Base-by-base conservation (phyloP, 495 filamentous ascomycete genomes). In the Xylaria cubensis region DNA sequence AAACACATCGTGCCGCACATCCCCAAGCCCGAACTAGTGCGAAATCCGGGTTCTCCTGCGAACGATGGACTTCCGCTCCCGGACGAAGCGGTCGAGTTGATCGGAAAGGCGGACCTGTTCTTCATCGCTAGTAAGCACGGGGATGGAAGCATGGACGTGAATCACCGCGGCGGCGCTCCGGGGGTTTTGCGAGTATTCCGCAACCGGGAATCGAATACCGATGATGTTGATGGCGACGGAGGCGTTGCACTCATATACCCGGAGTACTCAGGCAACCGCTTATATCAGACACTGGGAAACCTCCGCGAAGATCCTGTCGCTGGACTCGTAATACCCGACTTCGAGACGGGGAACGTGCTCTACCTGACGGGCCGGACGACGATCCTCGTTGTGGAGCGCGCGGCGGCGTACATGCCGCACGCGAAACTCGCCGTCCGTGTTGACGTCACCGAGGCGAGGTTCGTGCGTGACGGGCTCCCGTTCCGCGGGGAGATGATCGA, bases 261-360 rank as follows among this genome's bases (percentile, higher is more conserved):
- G 0, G 93, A 96, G 78, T 94, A 92, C 79, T 92, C 90, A 36
- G 93, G 93, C 4, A 95, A 97, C 78, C 83, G 92, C 51, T 83
- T 95, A 0, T 96, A 96, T 72, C 93, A 97, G 79, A 91, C 91
- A 1, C 83, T 95, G 9, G 65, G 65, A 29, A 67, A 67, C 21
- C 48, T 67, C 65, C 24, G n/a, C 41, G 82, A 82, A n/a, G 90
- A 87, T 48, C 92, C 92, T 21, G 78, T 80, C 56, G 88, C 92
- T 19, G 89, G 94, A 12, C 75, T 92, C 24, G 88, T 86, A 21
- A 84, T 96, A 44, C 91, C 93, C 0, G 89, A 94, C 75, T 94
- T 91, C 74, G 86, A 88, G 13, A 91, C 87, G 2, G 90, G 90
- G 3, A 84, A 92, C 74, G 88, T 91, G 50, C 82, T 95, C 5